Percentiles rank a stretch among this genome's conserved stretches.
Evolutionary conservation across 306 rosid species (phyloP).

Genomic region (Potentilla sterilis): DNA sequence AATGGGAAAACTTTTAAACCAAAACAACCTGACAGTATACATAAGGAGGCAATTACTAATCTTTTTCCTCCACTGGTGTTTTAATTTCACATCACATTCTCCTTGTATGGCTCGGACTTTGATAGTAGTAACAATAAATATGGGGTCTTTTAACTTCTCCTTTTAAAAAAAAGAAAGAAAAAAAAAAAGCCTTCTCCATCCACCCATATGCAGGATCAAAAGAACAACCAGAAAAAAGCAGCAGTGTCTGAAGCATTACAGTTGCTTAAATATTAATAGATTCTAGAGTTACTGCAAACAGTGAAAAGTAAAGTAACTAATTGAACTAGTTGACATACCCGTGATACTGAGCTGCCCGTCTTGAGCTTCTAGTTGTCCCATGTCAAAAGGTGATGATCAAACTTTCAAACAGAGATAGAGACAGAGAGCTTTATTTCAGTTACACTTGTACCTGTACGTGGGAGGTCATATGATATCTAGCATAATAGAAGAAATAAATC

Average conservation of each 20-base stretch:
- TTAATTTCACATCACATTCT: too few species aligned
- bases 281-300: neutral
- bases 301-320: neutral
- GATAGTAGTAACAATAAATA: neutral
- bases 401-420: neutral
- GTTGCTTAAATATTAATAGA: neutral
- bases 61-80: neutral
- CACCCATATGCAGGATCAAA: neutral
- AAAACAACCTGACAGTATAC: neutral
- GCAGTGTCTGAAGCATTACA: neutral
- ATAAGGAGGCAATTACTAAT: neutral
- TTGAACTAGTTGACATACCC: conserved; percentile 4
- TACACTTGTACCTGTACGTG: neutral
- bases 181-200: too few species aligned
- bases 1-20: neutral
- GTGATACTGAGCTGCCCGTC: conserved; percentile 19
- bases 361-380: conserved; percentile 21
- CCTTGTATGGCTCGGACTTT: neutral
- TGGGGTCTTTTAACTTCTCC: neutral
- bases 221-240: neutral
- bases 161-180: too few species aligned
- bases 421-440: neutral
- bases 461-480: neutral
- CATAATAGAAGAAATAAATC: neutral
- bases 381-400: conserved; percentile 6